Conservation (phyloP, 257 asterid genomes). For the Fraxinus quadrangulata region DNA sequence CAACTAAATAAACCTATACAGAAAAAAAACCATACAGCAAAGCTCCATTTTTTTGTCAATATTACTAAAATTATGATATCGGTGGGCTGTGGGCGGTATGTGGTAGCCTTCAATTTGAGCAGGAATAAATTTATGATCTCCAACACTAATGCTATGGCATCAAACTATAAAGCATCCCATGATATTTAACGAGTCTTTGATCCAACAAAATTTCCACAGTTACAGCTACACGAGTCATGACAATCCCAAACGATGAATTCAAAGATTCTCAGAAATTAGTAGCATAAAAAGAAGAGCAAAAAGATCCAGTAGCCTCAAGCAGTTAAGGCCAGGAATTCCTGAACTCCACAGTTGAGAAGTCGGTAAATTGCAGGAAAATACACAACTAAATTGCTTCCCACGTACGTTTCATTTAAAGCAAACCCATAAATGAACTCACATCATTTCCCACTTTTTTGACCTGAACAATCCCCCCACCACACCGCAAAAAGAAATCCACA, state of each 20-base stretch:
- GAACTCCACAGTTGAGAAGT: conserved; percentile 29
- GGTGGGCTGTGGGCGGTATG: not conserved
- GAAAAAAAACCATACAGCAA: conserved; percentile 17
- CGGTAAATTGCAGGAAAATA: conserved; percentile 16
- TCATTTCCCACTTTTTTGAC: not conserved
- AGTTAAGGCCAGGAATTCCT: conserved; percentile 25
- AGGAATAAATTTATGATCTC: conserved; percentile 30
- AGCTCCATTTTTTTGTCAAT: conserved; percentile 21
- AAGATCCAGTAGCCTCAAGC: conserved; percentile 66
- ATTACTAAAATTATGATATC: conserved; percentile 21
- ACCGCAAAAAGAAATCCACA: conserved; percentile 24
- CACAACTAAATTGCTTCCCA: conserved; percentile 46
- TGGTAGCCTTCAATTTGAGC: conserved; percentile 26
- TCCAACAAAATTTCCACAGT: conserved; percentile 27
- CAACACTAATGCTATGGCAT: conserved; percentile 27
- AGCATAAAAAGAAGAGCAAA: conserved; percentile 30
- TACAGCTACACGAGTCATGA: conserved; percentile 14
- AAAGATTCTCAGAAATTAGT: conserved; percentile 30
- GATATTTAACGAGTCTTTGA: conserved; percentile 22
- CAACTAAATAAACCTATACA: conserved; percentile 22
- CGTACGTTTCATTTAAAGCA: conserved; percentile 35
- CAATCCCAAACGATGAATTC: conserved; percentile 39
- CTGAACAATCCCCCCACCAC: not conserved
- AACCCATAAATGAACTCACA: not conserved
- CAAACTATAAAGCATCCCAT: conserved; percentile 31